Base-by-base conservation (phyloP, 2,329 filamentous ascomycete species). In the Colletotrichum gigasporum region DNA sequence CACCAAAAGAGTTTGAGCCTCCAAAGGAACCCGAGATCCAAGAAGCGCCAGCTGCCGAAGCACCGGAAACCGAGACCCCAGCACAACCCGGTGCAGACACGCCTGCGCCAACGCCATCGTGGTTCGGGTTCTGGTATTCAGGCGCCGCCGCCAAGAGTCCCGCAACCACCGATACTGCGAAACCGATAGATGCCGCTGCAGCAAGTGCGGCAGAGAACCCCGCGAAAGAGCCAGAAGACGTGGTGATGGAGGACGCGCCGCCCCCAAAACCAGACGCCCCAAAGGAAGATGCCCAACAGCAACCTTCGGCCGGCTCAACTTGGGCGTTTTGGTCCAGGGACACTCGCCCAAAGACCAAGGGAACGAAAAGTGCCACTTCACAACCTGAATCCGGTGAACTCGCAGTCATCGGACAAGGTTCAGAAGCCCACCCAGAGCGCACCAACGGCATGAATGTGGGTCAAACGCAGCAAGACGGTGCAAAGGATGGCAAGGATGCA, bases 311-410 rank as follows among this genome's bases (percentile, higher is more conserved):
- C 16, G 86, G 86, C 11, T 91, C 91, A 0, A 91, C 90, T 0
- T 95, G 92, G 92, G 91, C 90, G 0, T 94, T 95, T 69, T 95
- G 91, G 91, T 93, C 90, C 12, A 86, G 84, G 45, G 88, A 90
- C 68, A 76, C 81, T 2, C 69, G 75, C 1, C 73, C 79, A 7
- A 79, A 76, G 39, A 69, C 75, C 9, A 70, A 70, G 3, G 73
- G 70, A 1, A 78, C 78, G 50, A 60, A 60, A 14, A 39, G 7
- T 28, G 57, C 71, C 10, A 32, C 72, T 2, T 5, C 37, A 3
- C 60, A 66, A 2, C 78, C 72, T 34, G 85, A 82, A 70, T 72
- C 74, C 68, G 87, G 81, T 22, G 80, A 84, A 70, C 77, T 90
- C 45, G 88, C 87, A 4, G 81, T 90, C 52, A 81, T 86, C 66